phyloP scores from a whole-genome alignment of 306 rosid genomes.

The Vigna radiata region DNA sequence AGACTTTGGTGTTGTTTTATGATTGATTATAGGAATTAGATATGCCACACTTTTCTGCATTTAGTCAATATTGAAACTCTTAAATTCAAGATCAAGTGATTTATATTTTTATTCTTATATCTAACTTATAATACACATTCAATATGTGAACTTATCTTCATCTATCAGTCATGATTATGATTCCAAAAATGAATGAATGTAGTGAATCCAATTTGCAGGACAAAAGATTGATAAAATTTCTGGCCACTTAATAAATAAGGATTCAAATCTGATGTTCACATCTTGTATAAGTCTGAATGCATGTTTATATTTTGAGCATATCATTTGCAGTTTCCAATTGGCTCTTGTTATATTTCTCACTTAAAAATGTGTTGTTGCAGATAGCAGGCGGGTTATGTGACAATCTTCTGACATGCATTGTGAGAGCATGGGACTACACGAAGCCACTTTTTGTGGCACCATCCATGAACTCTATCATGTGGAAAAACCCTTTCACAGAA shows the following conservation, averaged over 20 bases:
- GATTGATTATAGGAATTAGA: neutral
- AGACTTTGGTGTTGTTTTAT: neutral
- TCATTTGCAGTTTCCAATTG: neutral
- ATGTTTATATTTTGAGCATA: neutral
- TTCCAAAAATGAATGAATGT: neutral
- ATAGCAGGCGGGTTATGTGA: conserved; percentile 85
- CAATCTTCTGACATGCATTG: conserved; percentile 78
- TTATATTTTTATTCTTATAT: neutral
- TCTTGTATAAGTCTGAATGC: neutral
- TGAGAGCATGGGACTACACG: conserved; percentile 86
- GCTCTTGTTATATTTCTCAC: neutral
- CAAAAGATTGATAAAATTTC: neutral
- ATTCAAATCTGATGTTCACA: neutral
- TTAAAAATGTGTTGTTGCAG: conserved; percentile 45
- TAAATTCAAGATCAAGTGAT: neutral
- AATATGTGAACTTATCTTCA: neutral
- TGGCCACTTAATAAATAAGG: neutral
- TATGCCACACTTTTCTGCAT: neutral
- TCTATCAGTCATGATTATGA: neutral
- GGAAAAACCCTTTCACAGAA: conserved; percentile 82
- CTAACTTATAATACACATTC: neutral
- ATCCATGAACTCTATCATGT: conserved; percentile 77
- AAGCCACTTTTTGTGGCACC: conserved; percentile 86
- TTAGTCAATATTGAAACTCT: neutral
- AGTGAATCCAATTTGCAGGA: neutral